These are phyloP conservation scores for Terana coerulea DNA, from an alignment of 768 basidiomycete species.

Conservation along the genomic window DNA sequence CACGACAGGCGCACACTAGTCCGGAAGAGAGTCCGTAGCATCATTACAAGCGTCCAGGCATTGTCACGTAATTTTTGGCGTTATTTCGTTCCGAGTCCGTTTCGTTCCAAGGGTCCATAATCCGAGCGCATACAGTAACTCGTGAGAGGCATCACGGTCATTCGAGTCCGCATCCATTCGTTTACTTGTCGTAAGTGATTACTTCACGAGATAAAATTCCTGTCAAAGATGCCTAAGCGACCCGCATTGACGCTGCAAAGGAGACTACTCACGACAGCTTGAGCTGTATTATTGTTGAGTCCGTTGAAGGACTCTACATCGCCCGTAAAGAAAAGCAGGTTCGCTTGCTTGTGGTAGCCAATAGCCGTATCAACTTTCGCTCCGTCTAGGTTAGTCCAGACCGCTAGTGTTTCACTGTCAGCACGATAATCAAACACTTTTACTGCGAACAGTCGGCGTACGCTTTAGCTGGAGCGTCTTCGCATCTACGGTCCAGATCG, in stretches of 20 bases:
- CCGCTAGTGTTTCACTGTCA: constrained; percentile 27
- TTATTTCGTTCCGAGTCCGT: too few species aligned
- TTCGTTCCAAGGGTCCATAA: too few species aligned
- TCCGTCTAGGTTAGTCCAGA: constrained; percentile 44
- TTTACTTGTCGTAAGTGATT: not conserved
- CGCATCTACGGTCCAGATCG: constrained; percentile 43
- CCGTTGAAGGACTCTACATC: constrained; percentile 38
- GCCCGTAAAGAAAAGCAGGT: constrained; percentile 41
- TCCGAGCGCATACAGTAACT: too few species aligned
- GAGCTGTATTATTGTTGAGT: constrained; percentile 3
- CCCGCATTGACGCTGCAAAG: not conserved
- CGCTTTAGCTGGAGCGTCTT: constrained; percentile 38
- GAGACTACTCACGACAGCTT: constrained; percentile 4
- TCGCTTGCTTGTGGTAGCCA: constrained; percentile 37
- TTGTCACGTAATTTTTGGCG: too few species aligned
- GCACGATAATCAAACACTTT: not conserved
- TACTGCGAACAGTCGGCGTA: constrained; percentile 18
- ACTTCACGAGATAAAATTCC: constrained; percentile 14
- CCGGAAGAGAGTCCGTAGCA: too few species aligned
- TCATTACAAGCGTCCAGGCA: too few species aligned
- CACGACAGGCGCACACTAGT: too few species aligned
- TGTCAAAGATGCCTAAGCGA: not conserved
- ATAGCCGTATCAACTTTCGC: constrained; percentile 34
- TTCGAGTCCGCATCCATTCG: not conserved
- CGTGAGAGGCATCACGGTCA: not conserved